A percentile compares a stretch with the other conserved stretches of the same genome.
Conservation (phyloP, 2,329 filamentous ascomycete species). For the Colletotrichum lupini region DNA sequence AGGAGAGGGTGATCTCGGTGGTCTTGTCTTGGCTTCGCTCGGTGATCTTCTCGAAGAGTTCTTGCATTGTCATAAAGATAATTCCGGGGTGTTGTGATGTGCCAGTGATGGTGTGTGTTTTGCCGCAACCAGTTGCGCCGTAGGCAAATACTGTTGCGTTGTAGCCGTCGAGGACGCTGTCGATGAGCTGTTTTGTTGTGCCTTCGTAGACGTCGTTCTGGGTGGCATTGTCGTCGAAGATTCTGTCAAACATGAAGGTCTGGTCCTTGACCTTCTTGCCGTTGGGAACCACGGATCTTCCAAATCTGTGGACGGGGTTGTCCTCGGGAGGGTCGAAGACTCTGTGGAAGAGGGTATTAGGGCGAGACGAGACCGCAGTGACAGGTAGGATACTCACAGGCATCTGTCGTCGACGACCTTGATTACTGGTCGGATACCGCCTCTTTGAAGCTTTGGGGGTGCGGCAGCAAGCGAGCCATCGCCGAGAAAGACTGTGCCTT, state of each 20-base stretch:
- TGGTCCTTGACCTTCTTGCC: constrained; percentile 97
- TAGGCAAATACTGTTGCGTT: constrained; percentile 99
- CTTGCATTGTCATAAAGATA: constrained; percentile 99
- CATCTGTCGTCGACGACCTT: constrained; percentile 97
- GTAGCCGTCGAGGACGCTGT: constrained; percentile 96
- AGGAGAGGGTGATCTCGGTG: constrained; percentile 91
- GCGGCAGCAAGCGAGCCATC: constrained; percentile 93
- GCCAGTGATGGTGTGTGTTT: constrained; percentile 97
- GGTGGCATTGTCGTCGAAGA: constrained; percentile 94
- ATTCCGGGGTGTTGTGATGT: constrained; percentile 94
- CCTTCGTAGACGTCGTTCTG: constrained; percentile 96
- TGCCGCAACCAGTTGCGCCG: constrained; percentile 96
- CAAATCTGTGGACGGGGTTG: constrained; percentile 89
- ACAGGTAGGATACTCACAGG: constrained; percentile 72
- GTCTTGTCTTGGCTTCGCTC: constrained; percentile 87
- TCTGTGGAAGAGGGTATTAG: constrained; percentile 58
- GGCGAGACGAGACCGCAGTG: background rate
- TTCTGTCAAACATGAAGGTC: constrained; percentile 94
- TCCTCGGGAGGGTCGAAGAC: constrained; percentile 98
- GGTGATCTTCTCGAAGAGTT: constrained; percentile 95
- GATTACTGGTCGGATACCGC: constrained; percentile 90
- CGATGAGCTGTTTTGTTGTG: constrained; percentile 88
- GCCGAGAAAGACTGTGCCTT: constrained; percentile 91
- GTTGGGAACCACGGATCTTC: constrained; percentile 80
- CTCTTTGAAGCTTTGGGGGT: constrained; percentile 86